These are phyloP conservation scores for Populus nigra DNA, from an alignment of 345 rosid genomes.

Conservation along the genomic window DNA sequence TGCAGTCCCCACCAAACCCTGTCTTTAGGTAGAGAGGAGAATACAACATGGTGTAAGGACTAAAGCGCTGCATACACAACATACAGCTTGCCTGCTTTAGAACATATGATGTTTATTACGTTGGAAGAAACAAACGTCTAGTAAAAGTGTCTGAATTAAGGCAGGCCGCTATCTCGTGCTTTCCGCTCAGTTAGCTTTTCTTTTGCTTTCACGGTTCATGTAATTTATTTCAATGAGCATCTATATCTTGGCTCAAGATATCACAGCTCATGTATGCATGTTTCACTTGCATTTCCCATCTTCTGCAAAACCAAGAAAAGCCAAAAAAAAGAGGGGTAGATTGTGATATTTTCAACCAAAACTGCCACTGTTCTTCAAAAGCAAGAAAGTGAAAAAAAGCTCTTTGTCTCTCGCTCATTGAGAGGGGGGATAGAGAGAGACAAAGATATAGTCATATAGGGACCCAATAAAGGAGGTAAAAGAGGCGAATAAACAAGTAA, in stretches of 20 bases:
- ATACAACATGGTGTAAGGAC: neutral
- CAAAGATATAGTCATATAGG: neutral
- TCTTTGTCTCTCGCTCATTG: neutral
- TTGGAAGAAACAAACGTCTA: neutral
- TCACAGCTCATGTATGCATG: constrained; percentile 15
- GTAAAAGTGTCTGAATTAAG: neutral
- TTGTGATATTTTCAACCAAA: constrained; percentile 39
- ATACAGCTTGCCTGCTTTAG: neutral
- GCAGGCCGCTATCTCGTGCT: constrained; percentile 20
- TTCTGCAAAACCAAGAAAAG: constrained; percentile 30
- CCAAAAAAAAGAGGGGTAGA: constrained; percentile 29
- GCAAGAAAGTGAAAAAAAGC: constrained; percentile 29
- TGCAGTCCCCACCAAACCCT: neutral
- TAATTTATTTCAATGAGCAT: neutral
- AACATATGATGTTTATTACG: neutral
- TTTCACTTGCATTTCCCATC: neutral
- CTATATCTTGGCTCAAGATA: neutral
- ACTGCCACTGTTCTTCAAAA: constrained; percentile 30
- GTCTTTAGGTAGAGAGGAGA: neutral
- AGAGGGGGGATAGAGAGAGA: constrained; percentile 7
- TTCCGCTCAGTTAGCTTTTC: constrained; percentile 6
- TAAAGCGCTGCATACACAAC: neutral
- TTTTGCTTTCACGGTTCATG: neutral
- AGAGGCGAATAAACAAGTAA: constrained; percentile 14
- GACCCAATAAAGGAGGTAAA: constrained; percentile 24